phyloP scores from a whole-genome alignment of 2,329 filamentous ascomycete genomes.

The Colletotrichum sp. region DNA sequence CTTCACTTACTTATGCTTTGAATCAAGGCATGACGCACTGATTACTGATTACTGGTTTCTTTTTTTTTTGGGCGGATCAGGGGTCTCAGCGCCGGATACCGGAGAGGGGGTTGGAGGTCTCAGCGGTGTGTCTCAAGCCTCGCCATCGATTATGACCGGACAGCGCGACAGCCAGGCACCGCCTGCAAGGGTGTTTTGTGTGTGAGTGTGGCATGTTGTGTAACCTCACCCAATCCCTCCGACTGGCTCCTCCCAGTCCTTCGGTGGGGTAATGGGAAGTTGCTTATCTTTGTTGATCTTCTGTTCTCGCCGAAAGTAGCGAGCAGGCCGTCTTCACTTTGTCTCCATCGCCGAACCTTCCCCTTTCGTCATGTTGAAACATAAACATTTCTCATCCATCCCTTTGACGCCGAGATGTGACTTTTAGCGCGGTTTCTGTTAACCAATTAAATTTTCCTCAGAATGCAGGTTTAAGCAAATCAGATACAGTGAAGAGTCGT shows the following conservation, averaged over 20 bases:
- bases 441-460: too few relatives aligned
- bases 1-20: background rate
- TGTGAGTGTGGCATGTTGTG: background rate
- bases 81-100: background rate
- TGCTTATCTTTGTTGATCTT: background rate
- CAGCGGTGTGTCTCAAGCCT: background rate
- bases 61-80: background rate
- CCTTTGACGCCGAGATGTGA: too few relatives aligned
- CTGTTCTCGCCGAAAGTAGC: background rate
- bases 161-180: background rate
- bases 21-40: background rate
- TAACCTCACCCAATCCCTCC: background rate
- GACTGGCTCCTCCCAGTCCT: background rate
- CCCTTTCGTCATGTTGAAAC: background rate
- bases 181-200: background rate
- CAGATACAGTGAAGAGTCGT: too few relatives aligned
- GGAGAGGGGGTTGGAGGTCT: background rate
- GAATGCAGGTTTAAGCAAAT: too few relatives aligned
- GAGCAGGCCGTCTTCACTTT: background rate
- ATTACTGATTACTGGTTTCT: too few relatives aligned
- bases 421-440: too few relatives aligned
- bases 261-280: background rate
- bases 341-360: background rate
- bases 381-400: background rate
- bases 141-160: background rate